phyloP scores from a whole-genome alignment of 1,284 basidiomycete genomes.

The Malassezia obtusa region DNA sequence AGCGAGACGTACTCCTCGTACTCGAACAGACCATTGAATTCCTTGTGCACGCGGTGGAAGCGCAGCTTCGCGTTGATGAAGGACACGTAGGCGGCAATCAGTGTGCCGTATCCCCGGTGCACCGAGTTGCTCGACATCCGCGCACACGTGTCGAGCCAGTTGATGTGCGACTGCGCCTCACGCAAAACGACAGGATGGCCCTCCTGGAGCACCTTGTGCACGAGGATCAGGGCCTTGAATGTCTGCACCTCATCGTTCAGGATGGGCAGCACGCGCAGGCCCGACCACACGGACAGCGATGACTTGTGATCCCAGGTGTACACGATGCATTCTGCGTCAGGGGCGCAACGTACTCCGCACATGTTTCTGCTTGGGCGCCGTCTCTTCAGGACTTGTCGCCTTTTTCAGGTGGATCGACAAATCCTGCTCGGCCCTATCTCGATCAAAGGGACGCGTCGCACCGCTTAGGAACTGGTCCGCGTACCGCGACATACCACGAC shows the following conservation, averaged over 20 bases:
- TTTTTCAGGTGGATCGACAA: constrained; percentile 46
- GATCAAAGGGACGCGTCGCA: constrained; percentile 42
- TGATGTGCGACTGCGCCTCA: constrained; percentile 44
- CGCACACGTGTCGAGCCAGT: constrained; percentile 47
- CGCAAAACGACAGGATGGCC: constrained; percentile 38
- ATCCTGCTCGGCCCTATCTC: constrained; percentile 45
- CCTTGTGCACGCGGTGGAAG: constrained; percentile 47
- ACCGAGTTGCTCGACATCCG: constrained; percentile 35
- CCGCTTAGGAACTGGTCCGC: constrained; percentile 7
- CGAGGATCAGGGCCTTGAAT: constrained; percentile 47
- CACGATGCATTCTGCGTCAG: constrained; percentile 40
- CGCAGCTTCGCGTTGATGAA: constrained; percentile 46
- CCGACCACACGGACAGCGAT: constrained; percentile 45
- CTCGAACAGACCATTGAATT: constrained; percentile 48
- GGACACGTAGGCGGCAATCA: constrained; percentile 44
- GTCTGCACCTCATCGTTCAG: constrained; percentile 47
- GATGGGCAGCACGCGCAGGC: constrained; percentile 45
- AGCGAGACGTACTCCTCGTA: constrained; percentile 48
- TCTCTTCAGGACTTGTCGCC: constrained; percentile 43
- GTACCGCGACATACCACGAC: constrained; percentile 13
- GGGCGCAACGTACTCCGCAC: constrained; percentile 33
- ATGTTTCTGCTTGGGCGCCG: constrained; percentile 48
- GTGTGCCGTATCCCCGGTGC: constrained; percentile 33
- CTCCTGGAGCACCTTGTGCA: constrained; percentile 47
- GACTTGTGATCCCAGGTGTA: constrained; percentile 49